Evolutionary conservation across 371 early-diverging fungal species (phyloP).

Genomic region (Coemansia sp.): DNA sequence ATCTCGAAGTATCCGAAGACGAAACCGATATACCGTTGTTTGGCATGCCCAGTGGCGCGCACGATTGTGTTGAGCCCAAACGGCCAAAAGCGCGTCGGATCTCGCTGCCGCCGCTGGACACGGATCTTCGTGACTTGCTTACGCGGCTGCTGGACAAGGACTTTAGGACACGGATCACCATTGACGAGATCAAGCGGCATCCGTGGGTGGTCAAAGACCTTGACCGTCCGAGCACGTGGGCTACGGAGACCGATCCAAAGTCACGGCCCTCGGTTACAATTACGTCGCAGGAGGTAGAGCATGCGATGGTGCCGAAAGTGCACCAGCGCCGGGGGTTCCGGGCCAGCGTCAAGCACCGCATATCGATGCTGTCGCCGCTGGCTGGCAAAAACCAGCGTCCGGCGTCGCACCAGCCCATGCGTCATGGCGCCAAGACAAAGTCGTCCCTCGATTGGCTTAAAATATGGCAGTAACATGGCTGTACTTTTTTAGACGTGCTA

Average conservation of each 20-base stretch:
- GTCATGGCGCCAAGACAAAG: slow-evolving; percentile 33
- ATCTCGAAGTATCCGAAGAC: slow-evolving; percentile 25
- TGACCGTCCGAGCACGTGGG: slow-evolving; percentile 62
- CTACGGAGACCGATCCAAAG: slow-evolving; percentile 63
- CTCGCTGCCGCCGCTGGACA: slow-evolving; percentile 33
- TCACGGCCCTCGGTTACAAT: slow-evolving; percentile 58
- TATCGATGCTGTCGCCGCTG: slow-evolving; percentile 43
- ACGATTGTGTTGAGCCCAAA: slow-evolving; percentile 14
- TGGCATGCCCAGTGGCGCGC: neutral
- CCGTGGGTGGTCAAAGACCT: slow-evolving; percentile 85
- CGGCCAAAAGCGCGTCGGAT: slow-evolving; percentile 1
- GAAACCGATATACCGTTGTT: slow-evolving; percentile 7
- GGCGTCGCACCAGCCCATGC: slow-evolving; percentile 5
- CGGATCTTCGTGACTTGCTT: slow-evolving; percentile 64
- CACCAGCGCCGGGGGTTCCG: slow-evolving; percentile 36
- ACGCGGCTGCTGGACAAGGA: slow-evolving; percentile 77
- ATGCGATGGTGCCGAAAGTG: slow-evolving; percentile 56
- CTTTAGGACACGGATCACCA: slow-evolving; percentile 75
- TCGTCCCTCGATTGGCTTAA: slow-evolving; percentile 50
- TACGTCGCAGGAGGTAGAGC: slow-evolving; percentile 70
- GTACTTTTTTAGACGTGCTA: neutral
- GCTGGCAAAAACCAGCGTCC: slow-evolving; percentile 4
- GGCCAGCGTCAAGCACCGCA: slow-evolving; percentile 39
- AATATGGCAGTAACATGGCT: slow-evolving; percentile 24
- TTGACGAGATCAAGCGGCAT: slow-evolving; percentile 83